Evolutionary conservation across 1,284 basidiomycete species (phyloP).

Genomic region (Stygiomarasmius scandens): DNA sequence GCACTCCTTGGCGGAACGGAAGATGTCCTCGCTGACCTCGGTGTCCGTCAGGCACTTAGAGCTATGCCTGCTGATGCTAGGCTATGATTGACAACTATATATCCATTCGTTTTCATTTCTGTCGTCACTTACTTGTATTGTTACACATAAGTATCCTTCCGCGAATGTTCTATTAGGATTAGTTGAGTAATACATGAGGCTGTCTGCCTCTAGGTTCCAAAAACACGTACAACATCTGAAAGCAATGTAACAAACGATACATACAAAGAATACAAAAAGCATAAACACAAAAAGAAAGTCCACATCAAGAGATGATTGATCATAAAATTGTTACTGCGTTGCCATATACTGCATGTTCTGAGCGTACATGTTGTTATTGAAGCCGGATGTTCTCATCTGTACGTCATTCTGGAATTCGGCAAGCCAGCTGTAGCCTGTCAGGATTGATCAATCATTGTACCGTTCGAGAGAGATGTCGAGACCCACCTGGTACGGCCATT

Average conservation of each 20-base stretch:
- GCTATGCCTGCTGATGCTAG: conserved; percentile 63
- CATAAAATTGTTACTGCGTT: too few relatives aligned
- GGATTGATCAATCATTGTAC: background rate
- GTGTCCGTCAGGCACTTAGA: conserved; percentile 69
- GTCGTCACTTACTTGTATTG: too few relatives aligned
- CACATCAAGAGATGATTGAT: too few relatives aligned
- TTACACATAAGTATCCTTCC: too few relatives aligned
- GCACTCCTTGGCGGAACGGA: conserved; percentile 73
- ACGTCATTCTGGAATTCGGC: conserved; percentile 17
- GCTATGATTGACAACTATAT: conserved; percentile 34
- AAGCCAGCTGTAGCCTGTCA: conserved; percentile 14
- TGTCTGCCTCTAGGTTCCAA: too few relatives aligned
- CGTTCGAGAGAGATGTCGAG: background rate
- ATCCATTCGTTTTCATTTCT: background rate
- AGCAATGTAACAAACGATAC: too few relatives aligned
- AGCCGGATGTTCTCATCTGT: conserved; percentile 9
- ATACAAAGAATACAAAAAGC: too few relatives aligned
- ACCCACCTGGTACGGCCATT: conserved; percentile 11
- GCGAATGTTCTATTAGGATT: too few relatives aligned
- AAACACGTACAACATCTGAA: too few relatives aligned
- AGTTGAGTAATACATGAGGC: too few relatives aligned
- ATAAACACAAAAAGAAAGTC: too few relatives aligned
- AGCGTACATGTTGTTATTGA: conserved; percentile 1
- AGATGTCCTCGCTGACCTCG: conserved; percentile 70
- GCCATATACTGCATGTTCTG: conserved; percentile 12